Base-by-base conservation (phyloP, 2,329 filamentous ascomycete species). In the Camillea tinctor region DNA sequence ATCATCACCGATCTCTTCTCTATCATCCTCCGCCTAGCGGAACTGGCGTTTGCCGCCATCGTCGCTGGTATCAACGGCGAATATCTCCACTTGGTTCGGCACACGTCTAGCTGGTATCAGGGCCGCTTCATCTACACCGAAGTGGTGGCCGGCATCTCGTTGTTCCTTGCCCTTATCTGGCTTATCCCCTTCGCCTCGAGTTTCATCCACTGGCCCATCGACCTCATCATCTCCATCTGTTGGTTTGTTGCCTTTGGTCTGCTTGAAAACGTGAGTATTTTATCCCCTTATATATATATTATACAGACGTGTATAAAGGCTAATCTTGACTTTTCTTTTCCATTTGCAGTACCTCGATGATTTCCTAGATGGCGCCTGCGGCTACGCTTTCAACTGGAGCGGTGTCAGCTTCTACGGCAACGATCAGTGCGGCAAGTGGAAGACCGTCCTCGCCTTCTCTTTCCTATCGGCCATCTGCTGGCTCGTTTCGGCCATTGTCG, bases 81-180 rank as follows among this genome's bases (percentile, higher is more conserved):
- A 65, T 89, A 89, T 73, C 84, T 93, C 23, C 81, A 86, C 71
- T 66, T 75, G 2, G 77, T 78, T 55, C 61, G 77, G 21, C 65
- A 77, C 36, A 73, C 79, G 40, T 79, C 80, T 56, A 74, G 79
- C 60, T 87, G 84, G 81, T 76, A 80, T 19, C 76, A 84, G 48
- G 86, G 82, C 40, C 87, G 90, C 59, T 87, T 88, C 77, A 91
- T 93, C 76, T 93, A 92, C 79, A 85, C 89, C 52, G 84, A 90
- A 70, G 84, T 91, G 19, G 81, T 93, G 48, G 88, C 91, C 2
- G 87, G 81, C 20, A 70, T 93, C 19, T 85, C 87, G 13, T 85
- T 93, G 57, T 73, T 93, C 49, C 78, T 91, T n/a, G 80, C 85
- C 4, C 75, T 93, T 23, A 73, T 93, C 63, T 91, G 89, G 85